Base-by-base conservation (phyloP, 768 basidiomycete genomes). In the Pleurotus citrinopileatus region DNA sequence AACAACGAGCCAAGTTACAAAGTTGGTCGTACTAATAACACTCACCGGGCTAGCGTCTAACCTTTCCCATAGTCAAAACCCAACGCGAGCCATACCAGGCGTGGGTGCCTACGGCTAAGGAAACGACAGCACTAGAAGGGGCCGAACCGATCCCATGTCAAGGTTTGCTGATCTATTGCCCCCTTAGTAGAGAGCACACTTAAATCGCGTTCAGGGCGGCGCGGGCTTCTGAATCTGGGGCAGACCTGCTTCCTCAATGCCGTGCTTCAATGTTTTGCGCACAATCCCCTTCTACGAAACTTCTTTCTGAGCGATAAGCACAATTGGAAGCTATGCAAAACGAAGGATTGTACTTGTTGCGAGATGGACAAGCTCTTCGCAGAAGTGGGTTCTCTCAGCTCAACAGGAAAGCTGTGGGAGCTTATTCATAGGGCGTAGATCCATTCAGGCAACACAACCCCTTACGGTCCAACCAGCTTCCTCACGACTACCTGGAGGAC, bases 231-330 rank as follows among this genome's bases (percentile, higher is more conserved):
- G 38, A 95, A 96, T 67, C 81, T 96, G 0, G 92, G 93, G 1
- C 87, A 94, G 66, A 98, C 94, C 0, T 98, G 96, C 64, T 98
- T 94, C 72, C 78, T 98, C 61, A 96, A 93, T 59, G 93, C 88
- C 48, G 84, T 97, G 19, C 78, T 98, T 9, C 96, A 98, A 67
- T 83, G 82, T 10, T 86, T 98, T 61, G 75, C 91, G 6, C 89
- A 92, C 69, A 98, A 97, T 61, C 95, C 96, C 0, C 75, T 96
- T 3, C 73, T 98, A 3, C 82, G 92, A 28, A 89, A 91, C 60
- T 91, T 89, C 66, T 98, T 94, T 63, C 83, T 98, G 22, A 81
- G 87, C 54, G 96, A 98, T 68, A 89, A 85, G 65, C 96, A 98
- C 65, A 93, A 94, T 63, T 76, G 70, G 60, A 76, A 70, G 56